Conservation (phyloP, 2,329 filamentous ascomycete genomes). For the Neonectria neomacrospora region DNA sequence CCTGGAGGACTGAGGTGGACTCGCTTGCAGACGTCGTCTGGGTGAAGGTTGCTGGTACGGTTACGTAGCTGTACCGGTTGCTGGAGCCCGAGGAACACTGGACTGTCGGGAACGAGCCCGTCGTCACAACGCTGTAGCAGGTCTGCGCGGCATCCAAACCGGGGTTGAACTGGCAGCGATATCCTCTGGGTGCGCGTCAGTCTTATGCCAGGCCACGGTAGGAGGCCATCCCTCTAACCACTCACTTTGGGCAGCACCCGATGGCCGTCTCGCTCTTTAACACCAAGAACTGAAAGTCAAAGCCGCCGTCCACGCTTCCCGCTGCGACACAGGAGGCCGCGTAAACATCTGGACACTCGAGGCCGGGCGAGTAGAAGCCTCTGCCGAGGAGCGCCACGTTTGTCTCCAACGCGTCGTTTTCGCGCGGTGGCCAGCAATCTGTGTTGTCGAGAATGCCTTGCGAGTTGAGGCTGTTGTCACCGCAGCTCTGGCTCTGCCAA, state of each 20-base stretch:
- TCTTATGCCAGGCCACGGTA: background rate
- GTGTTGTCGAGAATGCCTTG: slow-evolving; percentile 40
- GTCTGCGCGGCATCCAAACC: slow-evolving; percentile 19
- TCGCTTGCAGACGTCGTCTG: slow-evolving; percentile 11
- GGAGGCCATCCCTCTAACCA: background rate
- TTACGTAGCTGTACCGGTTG: slow-evolving; percentile 27
- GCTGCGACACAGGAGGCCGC: slow-evolving; percentile 47
- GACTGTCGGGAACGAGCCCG: slow-evolving; percentile 35
- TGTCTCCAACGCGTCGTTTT: slow-evolving; percentile 23
- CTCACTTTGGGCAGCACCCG: slow-evolving; percentile 49
- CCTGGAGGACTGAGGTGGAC: slow-evolving; percentile 8
- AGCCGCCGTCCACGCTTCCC: slow-evolving; percentile 36
- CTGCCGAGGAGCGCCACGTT: slow-evolving; percentile 42
- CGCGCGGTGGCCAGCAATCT: slow-evolving; percentile 46
- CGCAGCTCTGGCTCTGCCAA: slow-evolving; percentile 44
- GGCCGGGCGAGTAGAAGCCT: slow-evolving; percentile 52
- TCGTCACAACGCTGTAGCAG: slow-evolving; percentile 23
- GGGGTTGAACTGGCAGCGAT: slow-evolving; percentile 7
- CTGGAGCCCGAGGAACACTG: slow-evolving; percentile 37
- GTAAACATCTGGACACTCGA: slow-evolving; percentile 48
- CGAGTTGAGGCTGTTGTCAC: slow-evolving; percentile 16
- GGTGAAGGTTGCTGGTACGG: slow-evolving; percentile 26
- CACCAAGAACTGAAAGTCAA: slow-evolving; percentile 45
- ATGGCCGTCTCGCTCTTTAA: slow-evolving; percentile 45
- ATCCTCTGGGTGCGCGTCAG: slow-evolving; percentile 15